Evolutionary conservation across 352 stramenopile genomes (phyloP).

Genomic region (Phytophthora ohioensis): DNA sequence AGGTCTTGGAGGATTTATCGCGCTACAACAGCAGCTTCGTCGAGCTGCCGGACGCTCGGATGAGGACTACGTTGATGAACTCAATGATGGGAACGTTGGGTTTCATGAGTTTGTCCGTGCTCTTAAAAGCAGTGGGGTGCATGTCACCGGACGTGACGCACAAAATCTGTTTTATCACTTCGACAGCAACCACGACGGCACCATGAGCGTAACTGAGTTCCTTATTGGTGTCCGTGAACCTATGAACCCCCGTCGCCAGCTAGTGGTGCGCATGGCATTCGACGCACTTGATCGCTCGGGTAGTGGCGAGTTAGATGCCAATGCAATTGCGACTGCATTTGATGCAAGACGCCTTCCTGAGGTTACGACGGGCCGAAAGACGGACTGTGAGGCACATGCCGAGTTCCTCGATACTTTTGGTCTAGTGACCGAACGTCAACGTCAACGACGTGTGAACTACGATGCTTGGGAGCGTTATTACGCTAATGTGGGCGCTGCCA

Average conservation of each 20-base stretch:
- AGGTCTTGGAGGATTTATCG: conserved; percentile 77
- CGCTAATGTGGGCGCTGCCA: conserved; percentile 84
- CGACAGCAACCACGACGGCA: conserved; percentile 85
- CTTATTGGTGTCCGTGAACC: conserved; percentile 81
- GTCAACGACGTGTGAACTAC: conserved; percentile 68
- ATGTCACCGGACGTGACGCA: conserved; percentile 55
- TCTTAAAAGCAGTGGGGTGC: conserved; percentile 67
- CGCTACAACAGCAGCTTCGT: conserved; percentile 77
- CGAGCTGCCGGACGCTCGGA: conserved; percentile 47
- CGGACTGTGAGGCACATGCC: conserved; percentile 74
- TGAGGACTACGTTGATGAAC: conserved; percentile 54
- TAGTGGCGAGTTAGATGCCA: conserved; percentile 77
- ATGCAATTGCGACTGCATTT: conserved; percentile 80
- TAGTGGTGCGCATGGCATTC: conserved; percentile 90
- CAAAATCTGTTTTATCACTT: conserved; percentile 87
- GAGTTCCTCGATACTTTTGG: conserved; percentile 90
- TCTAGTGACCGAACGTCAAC: conserved; percentile 42
- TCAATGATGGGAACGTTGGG: conserved; percentile 70
- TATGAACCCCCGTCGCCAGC: conserved; percentile 80
- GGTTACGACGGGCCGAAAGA: conserved; percentile 81
- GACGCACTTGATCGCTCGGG: conserved; percentile 83
- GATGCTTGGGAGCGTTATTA: conserved; percentile 90
- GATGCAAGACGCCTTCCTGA: conserved; percentile 87
- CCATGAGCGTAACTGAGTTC: conserved; percentile 90
- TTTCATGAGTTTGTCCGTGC: conserved; percentile 82